phyloP scores from a whole-genome alignment of 2,329 filamentous ascomycete species.

The Sordariomycetes sp. region DNA sequence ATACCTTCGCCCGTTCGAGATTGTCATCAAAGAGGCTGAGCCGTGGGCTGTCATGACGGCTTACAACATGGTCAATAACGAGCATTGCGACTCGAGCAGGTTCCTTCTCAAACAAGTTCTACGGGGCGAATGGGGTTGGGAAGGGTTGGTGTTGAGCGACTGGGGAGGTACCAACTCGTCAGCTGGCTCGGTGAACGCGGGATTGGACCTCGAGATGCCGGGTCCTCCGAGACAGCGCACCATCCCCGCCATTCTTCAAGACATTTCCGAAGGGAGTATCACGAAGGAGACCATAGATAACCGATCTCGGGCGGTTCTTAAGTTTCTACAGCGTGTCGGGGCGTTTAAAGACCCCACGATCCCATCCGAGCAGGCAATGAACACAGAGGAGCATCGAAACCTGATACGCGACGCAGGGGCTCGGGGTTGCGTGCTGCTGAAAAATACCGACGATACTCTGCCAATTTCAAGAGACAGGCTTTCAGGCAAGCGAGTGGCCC shows the following conservation, averaged over 20 bases:
- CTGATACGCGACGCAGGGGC: slow-evolving; percentile 15
- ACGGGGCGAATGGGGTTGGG: slow-evolving; percentile 30
- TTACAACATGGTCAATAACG: slow-evolving; percentile 36
- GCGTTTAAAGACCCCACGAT: slow-evolving; percentile 10
- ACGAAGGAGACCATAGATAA: slow-evolving; percentile 13
- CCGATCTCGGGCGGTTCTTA: slow-evolving; percentile 18
- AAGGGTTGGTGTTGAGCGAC: slow-evolving; percentile 36
- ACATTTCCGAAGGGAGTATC: slow-evolving; percentile 12
- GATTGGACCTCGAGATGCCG: slow-evolving; percentile 25
- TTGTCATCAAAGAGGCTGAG: slow-evolving; percentile 28
- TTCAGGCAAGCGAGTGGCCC: slow-evolving; percentile 17
- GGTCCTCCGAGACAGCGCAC: slow-evolving; percentile 16
- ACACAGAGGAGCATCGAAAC: slow-evolving; percentile 11
- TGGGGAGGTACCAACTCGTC: slow-evolving; percentile 26
- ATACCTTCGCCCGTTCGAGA: slow-evolving; percentile 34
- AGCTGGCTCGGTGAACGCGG: slow-evolving; percentile 19
- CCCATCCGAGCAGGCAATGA: slow-evolving; percentile 8
- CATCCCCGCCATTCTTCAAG: not conserved
- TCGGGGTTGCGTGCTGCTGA: slow-evolving; percentile 37
- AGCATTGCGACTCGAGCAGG: slow-evolving; percentile 29
- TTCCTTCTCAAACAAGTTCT: slow-evolving; percentile 12
- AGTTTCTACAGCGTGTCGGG: slow-evolving; percentile 11
- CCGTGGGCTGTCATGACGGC: slow-evolving; percentile 36
- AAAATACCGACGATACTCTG: slow-evolving; percentile 30
- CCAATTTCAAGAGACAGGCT: slow-evolving; percentile 28